phyloP scores from a whole-genome alignment of 2,329 filamentous ascomycete species.

The Aaosphaeria pasadenensis region DNA sequence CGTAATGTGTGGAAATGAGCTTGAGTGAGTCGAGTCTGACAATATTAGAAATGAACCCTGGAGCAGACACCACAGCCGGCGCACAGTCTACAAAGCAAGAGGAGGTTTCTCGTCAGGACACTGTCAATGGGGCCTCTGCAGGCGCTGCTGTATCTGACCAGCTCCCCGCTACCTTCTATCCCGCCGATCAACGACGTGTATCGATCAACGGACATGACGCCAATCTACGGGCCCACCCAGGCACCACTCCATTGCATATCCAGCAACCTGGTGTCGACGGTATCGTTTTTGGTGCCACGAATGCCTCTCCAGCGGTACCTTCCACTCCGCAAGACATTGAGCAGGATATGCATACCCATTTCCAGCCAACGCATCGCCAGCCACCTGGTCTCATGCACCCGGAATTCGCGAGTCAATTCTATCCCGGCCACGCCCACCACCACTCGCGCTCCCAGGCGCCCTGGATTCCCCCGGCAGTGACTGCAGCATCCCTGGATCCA shows the following conservation, averaged over 20 bases:
- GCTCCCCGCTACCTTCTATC: background rate
- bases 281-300: slow-evolving; percentile 38
- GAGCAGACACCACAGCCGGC: no score
- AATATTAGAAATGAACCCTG: no score
- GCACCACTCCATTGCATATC: slow-evolving; percentile 10
- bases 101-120: no score
- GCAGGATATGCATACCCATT: slow-evolving; percentile 4
- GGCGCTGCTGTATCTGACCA: no score
- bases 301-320: slow-evolving; percentile 37
- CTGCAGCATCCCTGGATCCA: background rate
- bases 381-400: slow-evolving; percentile 28
- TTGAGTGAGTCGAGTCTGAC: no score
- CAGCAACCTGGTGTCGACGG: slow-evolving; percentile 25
- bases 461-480: background rate
- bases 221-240: no score
- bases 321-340: slow-evolving; percentile 32
- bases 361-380: slow-evolving; percentile 20
- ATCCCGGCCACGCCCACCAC: background rate
- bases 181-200: background rate
- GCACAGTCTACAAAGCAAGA: no score
- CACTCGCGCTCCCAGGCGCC: background rate
- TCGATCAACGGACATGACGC: no score
- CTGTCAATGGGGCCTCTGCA: no score
- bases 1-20: no score
- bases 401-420: background rate